phyloP scores from a whole-genome alignment of 1,284 basidiomycete genomes.

The Ganoderma multipileum region DNA sequence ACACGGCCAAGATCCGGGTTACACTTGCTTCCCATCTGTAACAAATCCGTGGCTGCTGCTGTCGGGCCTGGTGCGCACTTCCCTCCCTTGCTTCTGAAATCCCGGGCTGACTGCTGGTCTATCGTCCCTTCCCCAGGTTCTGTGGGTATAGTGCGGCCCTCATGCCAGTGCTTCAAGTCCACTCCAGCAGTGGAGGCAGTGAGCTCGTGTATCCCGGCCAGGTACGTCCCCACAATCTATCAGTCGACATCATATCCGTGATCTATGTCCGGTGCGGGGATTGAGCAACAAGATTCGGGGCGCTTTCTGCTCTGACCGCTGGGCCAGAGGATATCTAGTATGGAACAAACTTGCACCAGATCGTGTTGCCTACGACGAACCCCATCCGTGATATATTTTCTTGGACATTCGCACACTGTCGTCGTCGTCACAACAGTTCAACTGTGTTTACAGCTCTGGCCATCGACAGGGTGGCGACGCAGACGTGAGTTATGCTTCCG shows the following conservation, averaged over 20 bases:
- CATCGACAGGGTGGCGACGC: not conserved
- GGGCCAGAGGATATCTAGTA: not conserved
- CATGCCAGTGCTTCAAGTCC: not conserved
- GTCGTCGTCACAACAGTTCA: not conserved
- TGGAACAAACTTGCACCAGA: not conserved
- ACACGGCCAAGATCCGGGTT: constrained; percentile 22
- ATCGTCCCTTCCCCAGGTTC: not conserved
- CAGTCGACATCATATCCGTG: not conserved
- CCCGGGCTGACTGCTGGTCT: not conserved
- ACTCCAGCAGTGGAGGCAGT: not conserved
- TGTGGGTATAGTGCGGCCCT: not conserved
- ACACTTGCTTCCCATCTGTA: constrained; percentile 7
- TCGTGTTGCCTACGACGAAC: not conserved
- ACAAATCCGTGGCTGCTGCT: constrained; percentile 9
- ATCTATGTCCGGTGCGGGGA: not conserved
- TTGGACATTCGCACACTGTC: not conserved
- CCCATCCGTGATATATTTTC: not conserved
- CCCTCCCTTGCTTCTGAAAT: not conserved
- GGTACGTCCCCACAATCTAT: constrained; percentile 7
- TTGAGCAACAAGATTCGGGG: not conserved
- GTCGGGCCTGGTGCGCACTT: constrained; percentile 6
- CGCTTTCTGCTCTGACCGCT: not conserved
- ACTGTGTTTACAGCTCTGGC: not conserved
- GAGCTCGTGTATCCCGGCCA: not conserved
- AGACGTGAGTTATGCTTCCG: no score